A percentile compares a stretch with the other conserved stretches of the same genome.
Evolutionary conservation across 164 flowering plant genomes (phyloP).

Genomic region (Saururus chinensis): DNA sequence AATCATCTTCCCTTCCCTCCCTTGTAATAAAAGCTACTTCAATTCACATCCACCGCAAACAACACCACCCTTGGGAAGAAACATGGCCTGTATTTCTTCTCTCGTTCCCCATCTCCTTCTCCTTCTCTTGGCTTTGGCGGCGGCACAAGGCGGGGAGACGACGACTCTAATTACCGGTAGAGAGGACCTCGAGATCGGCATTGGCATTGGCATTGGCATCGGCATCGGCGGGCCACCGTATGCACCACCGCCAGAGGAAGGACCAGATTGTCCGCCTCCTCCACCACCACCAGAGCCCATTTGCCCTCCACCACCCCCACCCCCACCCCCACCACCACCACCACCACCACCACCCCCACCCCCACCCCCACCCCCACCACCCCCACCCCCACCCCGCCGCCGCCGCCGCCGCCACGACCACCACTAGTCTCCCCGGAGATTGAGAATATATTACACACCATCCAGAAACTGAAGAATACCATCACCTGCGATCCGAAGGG

Average conservation of each 20-base stretch:
- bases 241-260: neutral
- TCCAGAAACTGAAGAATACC: neutral
- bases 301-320: neutral
- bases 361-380: neutral
- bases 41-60: neutral
- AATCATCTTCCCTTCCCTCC: neutral
- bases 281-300: neutral
- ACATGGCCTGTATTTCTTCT: neutral
- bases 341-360: neutral
- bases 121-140: neutral
- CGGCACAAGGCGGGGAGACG: neutral
- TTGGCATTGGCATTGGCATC: constrained; percentile 1
- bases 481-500: neutral
- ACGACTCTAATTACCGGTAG: neutral
- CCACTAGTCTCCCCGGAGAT: neutral
- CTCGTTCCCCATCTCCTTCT: neutral
- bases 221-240: constrained; percentile 6
- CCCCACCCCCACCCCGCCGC: neutral
- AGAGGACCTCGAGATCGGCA: constrained; percentile 11
- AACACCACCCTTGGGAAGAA: neutral
- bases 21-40: neutral
- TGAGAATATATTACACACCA: neutral
- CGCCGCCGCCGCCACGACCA: neutral
- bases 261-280: neutral
- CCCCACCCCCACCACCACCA: neutral